Evolutionary conservation across 495 filamentous ascomycete species (phyloP).

Genomic region (Penicillium bialowiezense): DNA sequence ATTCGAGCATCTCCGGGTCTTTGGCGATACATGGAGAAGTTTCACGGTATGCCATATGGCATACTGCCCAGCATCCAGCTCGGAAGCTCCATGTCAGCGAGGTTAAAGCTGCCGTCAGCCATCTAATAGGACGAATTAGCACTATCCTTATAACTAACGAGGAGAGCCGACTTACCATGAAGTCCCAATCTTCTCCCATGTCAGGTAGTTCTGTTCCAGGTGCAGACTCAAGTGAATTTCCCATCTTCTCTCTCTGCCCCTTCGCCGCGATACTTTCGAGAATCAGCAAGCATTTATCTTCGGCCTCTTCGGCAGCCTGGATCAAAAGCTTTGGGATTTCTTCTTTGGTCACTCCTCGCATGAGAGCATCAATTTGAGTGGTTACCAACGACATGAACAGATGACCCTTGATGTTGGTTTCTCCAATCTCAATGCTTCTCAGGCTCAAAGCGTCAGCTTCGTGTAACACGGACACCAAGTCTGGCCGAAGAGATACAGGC

Average conservation of each 20-base stretch:
- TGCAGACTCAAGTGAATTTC: not conserved
- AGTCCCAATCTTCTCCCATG: slow-evolving; percentile 19
- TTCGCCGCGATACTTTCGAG: slow-evolving; percentile 22
- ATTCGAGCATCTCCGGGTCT: no score
- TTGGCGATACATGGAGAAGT: not conserved
- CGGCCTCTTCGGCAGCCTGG: slow-evolving; percentile 36
- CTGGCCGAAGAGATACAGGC: slow-evolving; percentile 39
- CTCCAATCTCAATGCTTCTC: slow-evolving; percentile 43
- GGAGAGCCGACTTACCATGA: slow-evolving; percentile 27
- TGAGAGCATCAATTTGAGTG: slow-evolving; percentile 44
- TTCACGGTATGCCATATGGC: not conserved
- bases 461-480: slow-evolving; percentile 45
- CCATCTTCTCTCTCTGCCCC: slow-evolving; percentile 6
- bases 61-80: slow-evolving; percentile 9
- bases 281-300: slow-evolving; percentile 28
- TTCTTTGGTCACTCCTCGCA: slow-evolving; percentile 29
- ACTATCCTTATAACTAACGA: no score
- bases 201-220: slow-evolving; percentile 2
- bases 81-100: slow-evolving; percentile 9
- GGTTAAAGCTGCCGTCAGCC: slow-evolving; percentile 6
- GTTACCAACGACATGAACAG: slow-evolving; percentile 39
- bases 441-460: slow-evolving; percentile 45
- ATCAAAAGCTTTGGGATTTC: slow-evolving; percentile 29
- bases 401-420: slow-evolving; percentile 58
- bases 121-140: slow-evolving; percentile 1